A percentile compares a stretch with the other conserved stretches of the same genome.
Conservation (phyloP, 371 early-diverging fungal genomes). For the Rhizopus stolonifer region DNA sequence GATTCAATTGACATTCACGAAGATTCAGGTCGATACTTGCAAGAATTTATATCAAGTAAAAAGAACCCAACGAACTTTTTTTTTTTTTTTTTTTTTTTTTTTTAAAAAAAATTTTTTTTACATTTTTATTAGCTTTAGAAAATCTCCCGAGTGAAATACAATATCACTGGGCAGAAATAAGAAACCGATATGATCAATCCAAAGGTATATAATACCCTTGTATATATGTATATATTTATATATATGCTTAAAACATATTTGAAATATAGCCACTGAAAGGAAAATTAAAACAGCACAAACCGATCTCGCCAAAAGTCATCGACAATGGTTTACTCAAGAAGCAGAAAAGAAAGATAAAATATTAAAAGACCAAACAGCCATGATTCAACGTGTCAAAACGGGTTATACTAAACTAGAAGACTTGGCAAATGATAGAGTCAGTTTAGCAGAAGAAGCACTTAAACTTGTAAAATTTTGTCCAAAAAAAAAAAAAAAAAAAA, state of each 20-base stretch:
- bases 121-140: slow-evolving; percentile 41
- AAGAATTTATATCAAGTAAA: slow-evolving; percentile 47
- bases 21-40: slow-evolving; percentile 45
- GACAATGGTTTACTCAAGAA: slow-evolving; percentile 42
- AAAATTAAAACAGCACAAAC: slow-evolving; percentile 34
- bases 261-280: slow-evolving; percentile 29
- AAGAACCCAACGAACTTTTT: not conserved
- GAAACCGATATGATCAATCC: slow-evolving; percentile 38
- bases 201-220: slow-evolving; percentile 28
- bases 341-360: slow-evolving; percentile 30
- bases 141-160: slow-evolving; percentile 56
- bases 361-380: slow-evolving; percentile 33
- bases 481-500: not conserved
- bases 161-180: slow-evolving; percentile 51
- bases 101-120: not conserved
- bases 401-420: slow-evolving; percentile 45
- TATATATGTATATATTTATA: too few relatives aligned
- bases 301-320: slow-evolving; percentile 40
- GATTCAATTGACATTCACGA: slow-evolving; percentile 26
- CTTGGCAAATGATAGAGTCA: slow-evolving; percentile 39
- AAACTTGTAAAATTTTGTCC: slow-evolving; percentile 36
- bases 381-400: slow-evolving; percentile 37
- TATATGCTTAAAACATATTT: too few relatives aligned
- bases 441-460: slow-evolving; percentile 49
- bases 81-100: not conserved